Base-by-base conservation (phyloP, 1,284 basidiomycete species). In the Ustilago vetiveriae region DNA sequence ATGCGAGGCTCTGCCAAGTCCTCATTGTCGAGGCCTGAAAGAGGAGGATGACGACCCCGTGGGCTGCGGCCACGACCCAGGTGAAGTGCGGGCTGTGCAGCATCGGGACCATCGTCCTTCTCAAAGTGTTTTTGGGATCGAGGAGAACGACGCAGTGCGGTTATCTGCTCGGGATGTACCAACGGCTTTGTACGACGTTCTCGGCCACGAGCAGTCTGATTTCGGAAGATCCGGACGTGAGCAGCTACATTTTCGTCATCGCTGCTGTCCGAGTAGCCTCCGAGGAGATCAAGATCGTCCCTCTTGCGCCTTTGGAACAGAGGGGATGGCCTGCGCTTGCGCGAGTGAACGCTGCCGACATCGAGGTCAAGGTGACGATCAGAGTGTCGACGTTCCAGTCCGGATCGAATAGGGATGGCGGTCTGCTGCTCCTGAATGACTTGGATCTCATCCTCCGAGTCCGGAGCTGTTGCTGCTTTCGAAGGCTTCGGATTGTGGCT, bases 371-470 rank as follows among this genome's bases (percentile, higher is more conserved):
- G 36, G 32, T 68, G 58, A 23, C 65, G 58, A 30, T 53, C 37
- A 10, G 58, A 49, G 3, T 53, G 46, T 29, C 38, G 19, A 6
- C 39, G 49, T 10, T 38, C 32, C 7, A 38, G 29, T 10, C n/a
- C 23, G 4, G 41, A 13, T 13, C 47, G 58, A 14, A 69, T 69
- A 17, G 59, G 59, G 21, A 69, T 69, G 19, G 66, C 65, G 3
- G 44, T 22, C 21, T 46, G 48, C n/a, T 45, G 38, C 13, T 69
- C 55, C 27, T 59, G 47, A 24, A 69, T 47, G 38, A 69, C 66
- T 17, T 63, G 54, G n/a, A 69, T 69, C 19, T 56, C 54, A 26
- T 69, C 66, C 5, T 47, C 37, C 6, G 55, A 53, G 38, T 53
- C 49, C 6, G 27, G 29, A 8, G 21, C n/a, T 11, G 36, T 19